These are phyloP conservation scores for Heterobasidion occidentale DNA, from an alignment of 1,284 basidiomycete genomes.

Conservation along the genomic window DNA sequence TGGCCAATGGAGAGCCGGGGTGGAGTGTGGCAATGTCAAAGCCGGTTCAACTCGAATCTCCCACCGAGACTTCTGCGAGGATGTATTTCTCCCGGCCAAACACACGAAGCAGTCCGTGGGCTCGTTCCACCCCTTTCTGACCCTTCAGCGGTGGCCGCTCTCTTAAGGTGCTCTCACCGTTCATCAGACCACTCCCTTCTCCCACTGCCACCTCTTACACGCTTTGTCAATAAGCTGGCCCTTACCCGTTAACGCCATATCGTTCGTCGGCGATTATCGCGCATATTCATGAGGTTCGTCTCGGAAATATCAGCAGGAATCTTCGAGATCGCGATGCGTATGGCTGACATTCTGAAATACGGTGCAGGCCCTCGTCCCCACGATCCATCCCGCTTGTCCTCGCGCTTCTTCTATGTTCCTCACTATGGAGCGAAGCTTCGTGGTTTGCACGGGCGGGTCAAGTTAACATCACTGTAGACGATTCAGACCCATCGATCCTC, in stretches of 20 bases:
- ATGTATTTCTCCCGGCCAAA: conserved; percentile 3
- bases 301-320: too few species aligned
- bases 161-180: not conserved
- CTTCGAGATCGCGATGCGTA: too few species aligned
- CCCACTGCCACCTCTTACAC: not conserved
- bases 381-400: not conserved
- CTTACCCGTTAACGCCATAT: too few species aligned
- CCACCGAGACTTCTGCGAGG: conserved; percentile 9
- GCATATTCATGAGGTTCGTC: too few species aligned
- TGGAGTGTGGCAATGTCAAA: not conserved
- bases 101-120: not conserved
- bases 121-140: not conserved
- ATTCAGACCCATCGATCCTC: conserved; percentile 31
- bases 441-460: conserved; percentile 7
- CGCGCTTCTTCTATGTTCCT: not conserved
- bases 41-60: conserved; percentile 2
- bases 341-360: not conserved
- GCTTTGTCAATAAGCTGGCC: not conserved
- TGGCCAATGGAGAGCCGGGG: not conserved
- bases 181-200: not conserved
- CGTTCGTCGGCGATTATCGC: too few species aligned
- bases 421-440: not conserved
- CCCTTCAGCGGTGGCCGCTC: not conserved
- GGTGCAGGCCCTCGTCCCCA: not conserved
- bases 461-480: conserved; percentile 37